phyloP scores from a whole-genome alignment of 768 basidiomycete species.

The Chalciporus pseudorubinellus region DNA sequence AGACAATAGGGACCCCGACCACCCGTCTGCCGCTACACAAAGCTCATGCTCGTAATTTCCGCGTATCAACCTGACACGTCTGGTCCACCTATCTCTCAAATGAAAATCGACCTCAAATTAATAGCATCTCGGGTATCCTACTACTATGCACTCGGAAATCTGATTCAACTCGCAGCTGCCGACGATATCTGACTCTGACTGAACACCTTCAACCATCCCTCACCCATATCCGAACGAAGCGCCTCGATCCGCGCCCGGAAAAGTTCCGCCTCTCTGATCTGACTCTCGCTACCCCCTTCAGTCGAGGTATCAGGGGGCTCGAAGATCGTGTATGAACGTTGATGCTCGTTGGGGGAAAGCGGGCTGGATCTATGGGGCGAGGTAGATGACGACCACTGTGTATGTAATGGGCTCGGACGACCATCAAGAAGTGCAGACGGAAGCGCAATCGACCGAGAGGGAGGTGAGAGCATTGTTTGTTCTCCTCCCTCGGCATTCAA shows the following conservation, averaged over 20 bases:
- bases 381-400: conserved; percentile 10
- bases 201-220: conserved; percentile 84
- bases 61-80: not conserved
- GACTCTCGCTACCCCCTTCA: conserved; percentile 16
- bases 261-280: conserved; percentile 58
- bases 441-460: conserved; percentile 1
- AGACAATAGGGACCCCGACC: conserved; percentile 28
- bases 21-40: conserved; percentile 6
- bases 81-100: not conserved
- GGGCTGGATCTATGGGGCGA: conserved; percentile 21
- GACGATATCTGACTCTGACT: conserved; percentile 52
- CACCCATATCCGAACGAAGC: conserved; percentile 83
- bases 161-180: conserved; percentile 9
- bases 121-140: conserved; percentile 7
- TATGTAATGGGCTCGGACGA: not conserved
- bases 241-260: conserved; percentile 80
- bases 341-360: conserved; percentile 14
- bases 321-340: conserved; percentile 42
- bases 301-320: conserved; percentile 42
- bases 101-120: not conserved
- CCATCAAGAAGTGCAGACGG: not conserved
- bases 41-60: not conserved
- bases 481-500: conserved; percentile 50
- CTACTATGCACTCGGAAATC: not conserved
- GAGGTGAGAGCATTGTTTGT: conserved; percentile 33